Percentiles rank a stretch among this genome's conserved stretches.
Conservation (phyloP, 208 protist species). For the Leishmania mexicana region DNA sequence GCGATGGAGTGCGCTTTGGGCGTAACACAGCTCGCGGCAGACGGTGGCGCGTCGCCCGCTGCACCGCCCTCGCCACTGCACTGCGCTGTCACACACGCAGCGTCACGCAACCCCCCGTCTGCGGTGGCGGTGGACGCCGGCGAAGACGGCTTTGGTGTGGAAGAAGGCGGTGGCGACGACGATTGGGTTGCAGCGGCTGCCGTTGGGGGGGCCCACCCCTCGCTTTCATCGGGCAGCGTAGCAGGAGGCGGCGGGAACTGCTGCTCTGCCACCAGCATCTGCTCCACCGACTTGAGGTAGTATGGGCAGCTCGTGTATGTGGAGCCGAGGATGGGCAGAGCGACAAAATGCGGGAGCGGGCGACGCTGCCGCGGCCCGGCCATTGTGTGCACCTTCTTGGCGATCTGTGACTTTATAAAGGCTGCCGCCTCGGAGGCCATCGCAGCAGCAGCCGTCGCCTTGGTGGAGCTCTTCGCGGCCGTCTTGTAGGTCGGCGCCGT, state of each 20-base stretch:
- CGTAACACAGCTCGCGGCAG: background rate
- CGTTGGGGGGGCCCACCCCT: constrained; percentile 14
- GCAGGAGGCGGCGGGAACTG: constrained; percentile 40
- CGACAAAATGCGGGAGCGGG: constrained; percentile 34
- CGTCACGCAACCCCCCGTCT: background rate
- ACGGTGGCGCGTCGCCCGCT: background rate
- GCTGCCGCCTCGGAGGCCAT: constrained; percentile 23
- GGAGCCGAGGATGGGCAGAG: constrained; percentile 59
- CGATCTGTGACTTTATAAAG: constrained; percentile 35
- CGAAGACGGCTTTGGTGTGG: background rate
- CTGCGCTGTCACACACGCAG: background rate
- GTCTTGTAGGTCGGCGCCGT: background rate
- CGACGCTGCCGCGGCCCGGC: constrained; percentile 1
- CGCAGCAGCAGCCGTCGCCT: constrained; percentile 17
- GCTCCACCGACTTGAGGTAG: constrained; percentile 51
- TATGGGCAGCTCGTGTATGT: constrained; percentile 49
- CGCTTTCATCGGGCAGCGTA: constrained; percentile 26
- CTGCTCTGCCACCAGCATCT: constrained; percentile 46
- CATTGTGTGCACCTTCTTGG: constrained; percentile 17
- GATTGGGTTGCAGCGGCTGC: background rate
- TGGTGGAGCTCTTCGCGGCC: background rate
- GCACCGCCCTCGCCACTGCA: background rate
- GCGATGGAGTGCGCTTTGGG: constrained; percentile 28
- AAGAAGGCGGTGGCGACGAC: constrained; percentile 5
- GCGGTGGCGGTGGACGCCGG: background rate